A percentile compares a stretch with the other conserved stretches of the same genome.
Evolutionary conservation across 2,329 filamentous ascomycete species (phyloP).

Genomic region (Ceratocystis papillata): DNA sequence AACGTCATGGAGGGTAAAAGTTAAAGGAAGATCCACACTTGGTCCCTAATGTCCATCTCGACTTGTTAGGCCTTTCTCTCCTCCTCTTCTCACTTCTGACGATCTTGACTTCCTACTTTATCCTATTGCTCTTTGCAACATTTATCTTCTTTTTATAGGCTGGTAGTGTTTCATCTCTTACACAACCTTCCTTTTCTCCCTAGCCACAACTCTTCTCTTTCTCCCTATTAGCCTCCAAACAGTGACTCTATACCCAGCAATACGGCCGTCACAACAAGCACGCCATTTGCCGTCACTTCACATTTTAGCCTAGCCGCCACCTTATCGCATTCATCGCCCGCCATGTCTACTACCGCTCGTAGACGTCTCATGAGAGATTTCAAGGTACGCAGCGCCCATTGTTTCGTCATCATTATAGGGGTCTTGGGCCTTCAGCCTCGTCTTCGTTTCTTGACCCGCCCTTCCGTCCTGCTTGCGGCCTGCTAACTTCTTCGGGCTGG

Average conservation of each 20-base stretch:
- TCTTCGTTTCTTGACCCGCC: not conserved
- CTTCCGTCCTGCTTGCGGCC: not conserved
- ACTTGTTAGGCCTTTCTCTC: not conserved
- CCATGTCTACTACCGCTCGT: conserved; percentile 80
- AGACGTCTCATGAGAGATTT: conserved; percentile 98
- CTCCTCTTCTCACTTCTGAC: not conserved
- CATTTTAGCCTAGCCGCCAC: too few relatives aligned
- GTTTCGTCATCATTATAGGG: not conserved
- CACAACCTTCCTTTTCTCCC: not conserved
- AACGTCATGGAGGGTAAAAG: conserved; percentile 1
- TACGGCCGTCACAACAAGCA: not conserved
- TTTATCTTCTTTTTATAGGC: not conserved
- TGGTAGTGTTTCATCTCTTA: not conserved
- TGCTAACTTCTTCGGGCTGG: conserved; percentile 23
- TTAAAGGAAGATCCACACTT: conserved; percentile 1
- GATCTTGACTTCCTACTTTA: not conserved
- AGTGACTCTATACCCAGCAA: not conserved
- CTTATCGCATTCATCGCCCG: conserved; percentile 21
- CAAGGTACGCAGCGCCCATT: conserved; percentile 54
- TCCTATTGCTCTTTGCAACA: not conserved
- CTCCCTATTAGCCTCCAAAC: not conserved
- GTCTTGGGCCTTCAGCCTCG: not conserved
- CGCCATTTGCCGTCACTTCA: not conserved
- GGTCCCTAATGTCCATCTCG: not conserved
- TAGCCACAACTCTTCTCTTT: not conserved